Conservation (phyloP, 108 stramenopile genomes). For the Nannochloropsis salina region DNA sequence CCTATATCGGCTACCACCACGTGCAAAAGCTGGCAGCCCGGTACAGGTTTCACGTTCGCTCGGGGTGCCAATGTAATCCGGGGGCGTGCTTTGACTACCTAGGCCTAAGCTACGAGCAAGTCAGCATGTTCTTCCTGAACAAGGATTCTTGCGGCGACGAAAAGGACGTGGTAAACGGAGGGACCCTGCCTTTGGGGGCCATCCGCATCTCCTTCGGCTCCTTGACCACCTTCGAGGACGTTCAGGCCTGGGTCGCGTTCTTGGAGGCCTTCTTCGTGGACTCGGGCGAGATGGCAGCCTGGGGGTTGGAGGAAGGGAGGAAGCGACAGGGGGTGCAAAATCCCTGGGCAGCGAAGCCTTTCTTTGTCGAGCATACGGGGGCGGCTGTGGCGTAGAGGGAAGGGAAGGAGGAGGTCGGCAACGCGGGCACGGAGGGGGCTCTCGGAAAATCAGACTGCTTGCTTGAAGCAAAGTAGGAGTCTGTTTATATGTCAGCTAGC, state of each 20-base stretch:
- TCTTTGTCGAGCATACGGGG: neutral
- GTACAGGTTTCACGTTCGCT: neutral
- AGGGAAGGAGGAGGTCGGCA: neutral
- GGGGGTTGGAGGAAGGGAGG: neutral
- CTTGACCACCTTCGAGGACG: neutral
- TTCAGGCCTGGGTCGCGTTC: slow-evolving; percentile 9
- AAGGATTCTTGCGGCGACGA: neutral
- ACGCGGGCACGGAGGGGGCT: no score
- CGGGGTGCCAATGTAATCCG: neutral
- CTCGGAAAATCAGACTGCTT: no score
- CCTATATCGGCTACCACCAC: neutral
- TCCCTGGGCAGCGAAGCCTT: neutral
- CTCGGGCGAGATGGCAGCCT: neutral
- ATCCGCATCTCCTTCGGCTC: neutral
- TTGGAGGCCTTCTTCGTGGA: slow-evolving; percentile 11
- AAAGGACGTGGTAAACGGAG: slow-evolving; percentile 20
- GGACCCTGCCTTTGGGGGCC: neutral
- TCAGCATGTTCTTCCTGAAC: slow-evolving; percentile 17
- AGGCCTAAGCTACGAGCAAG: neutral
- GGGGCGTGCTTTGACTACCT: slow-evolving; percentile 15
- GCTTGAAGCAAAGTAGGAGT: no score
- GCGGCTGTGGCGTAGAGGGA: neutral
- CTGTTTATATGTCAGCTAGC: no score
- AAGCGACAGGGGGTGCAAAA: neutral
- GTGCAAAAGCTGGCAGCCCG: neutral